Conservation (phyloP, 208 protist genomes). For the Trypanosoma conorhini region DNA sequence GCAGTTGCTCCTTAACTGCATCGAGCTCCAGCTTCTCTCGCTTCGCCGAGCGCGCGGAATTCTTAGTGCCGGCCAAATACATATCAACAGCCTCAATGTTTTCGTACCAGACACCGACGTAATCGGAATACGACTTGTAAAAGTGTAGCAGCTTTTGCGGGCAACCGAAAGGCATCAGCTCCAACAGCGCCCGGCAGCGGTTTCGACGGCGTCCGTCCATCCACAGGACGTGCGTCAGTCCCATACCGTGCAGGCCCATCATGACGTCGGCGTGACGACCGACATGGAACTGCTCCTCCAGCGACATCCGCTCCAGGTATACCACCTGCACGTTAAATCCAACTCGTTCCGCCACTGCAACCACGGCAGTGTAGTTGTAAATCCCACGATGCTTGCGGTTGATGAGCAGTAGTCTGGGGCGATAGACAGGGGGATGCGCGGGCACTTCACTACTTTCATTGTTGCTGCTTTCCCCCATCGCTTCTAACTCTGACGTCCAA, state of each 20-base stretch:
- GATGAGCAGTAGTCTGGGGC: constrained; percentile 42
- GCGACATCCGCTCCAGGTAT: constrained; percentile 22
- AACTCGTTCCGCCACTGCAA: constrained; percentile 27
- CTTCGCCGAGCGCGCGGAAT: neutral
- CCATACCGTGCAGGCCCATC: constrained; percentile 42
- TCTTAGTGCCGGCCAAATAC: constrained; percentile 9
- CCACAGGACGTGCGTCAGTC: constrained; percentile 41
- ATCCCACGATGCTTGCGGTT: constrained; percentile 37
- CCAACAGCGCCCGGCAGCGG: constrained; percentile 35
- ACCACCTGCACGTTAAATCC: constrained; percentile 50
- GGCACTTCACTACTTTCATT: neutral
- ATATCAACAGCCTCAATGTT: constrained; percentile 31
- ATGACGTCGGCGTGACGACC: constrained; percentile 50
- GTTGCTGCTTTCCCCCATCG: neutral
- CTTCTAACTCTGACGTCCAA: constrained; percentile 4
- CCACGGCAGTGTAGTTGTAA: constrained; percentile 30
- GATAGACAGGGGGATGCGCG: neutral
- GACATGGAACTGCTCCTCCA: constrained; percentile 43
- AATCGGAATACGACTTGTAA: constrained; percentile 7
- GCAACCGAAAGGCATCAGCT: constrained; percentile 45
- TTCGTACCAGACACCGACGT: constrained; percentile 29
- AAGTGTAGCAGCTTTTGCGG: constrained; percentile 27
- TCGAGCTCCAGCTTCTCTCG: neutral
- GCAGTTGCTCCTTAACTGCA: neutral
- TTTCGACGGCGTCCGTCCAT: constrained; percentile 38